Evolutionary conservation across 2,329 filamentous ascomycete species (phyloP).

Genomic region (Chaetomium globosum): DNA sequence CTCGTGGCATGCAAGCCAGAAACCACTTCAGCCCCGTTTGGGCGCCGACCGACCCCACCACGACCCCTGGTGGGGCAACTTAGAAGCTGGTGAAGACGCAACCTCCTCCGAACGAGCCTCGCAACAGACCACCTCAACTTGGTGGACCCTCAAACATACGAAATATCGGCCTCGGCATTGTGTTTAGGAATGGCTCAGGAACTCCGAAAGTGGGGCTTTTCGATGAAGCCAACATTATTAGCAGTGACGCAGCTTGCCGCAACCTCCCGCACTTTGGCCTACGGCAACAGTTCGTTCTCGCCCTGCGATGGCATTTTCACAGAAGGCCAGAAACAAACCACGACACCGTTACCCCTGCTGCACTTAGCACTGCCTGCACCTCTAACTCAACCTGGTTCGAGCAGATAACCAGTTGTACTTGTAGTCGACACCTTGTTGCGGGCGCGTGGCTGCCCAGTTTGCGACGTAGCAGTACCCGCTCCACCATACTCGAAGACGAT

Average conservation of each 20-base stretch:
- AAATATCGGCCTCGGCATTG: background rate
- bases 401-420: background rate
- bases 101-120: background rate
- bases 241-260: background rate
- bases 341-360: background rate
- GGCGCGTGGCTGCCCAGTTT: conserved; percentile 42
- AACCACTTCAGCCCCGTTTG: conserved; percentile 19
- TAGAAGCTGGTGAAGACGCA: background rate
- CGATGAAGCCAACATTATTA: background rate
- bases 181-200: background rate
- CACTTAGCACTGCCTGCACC: background rate
- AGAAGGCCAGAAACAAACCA: background rate
- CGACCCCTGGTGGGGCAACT: conserved; percentile 10
- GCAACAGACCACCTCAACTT: background rate
- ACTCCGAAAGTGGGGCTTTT: background rate
- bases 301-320: background rate
- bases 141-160: background rate
- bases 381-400: background rate
- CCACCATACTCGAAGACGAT: conserved; percentile 25
- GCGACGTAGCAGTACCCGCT: conserved; percentile 35
- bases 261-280: no score
- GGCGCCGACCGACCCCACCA: conserved; percentile 15
- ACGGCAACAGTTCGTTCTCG: background rate
- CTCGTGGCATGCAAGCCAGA: conserved; percentile 3
- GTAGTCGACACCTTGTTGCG: conserved; percentile 13